Base-by-base conservation (phyloP, 352 stramenopile genomes). In the Peronospora destructor region DNA sequence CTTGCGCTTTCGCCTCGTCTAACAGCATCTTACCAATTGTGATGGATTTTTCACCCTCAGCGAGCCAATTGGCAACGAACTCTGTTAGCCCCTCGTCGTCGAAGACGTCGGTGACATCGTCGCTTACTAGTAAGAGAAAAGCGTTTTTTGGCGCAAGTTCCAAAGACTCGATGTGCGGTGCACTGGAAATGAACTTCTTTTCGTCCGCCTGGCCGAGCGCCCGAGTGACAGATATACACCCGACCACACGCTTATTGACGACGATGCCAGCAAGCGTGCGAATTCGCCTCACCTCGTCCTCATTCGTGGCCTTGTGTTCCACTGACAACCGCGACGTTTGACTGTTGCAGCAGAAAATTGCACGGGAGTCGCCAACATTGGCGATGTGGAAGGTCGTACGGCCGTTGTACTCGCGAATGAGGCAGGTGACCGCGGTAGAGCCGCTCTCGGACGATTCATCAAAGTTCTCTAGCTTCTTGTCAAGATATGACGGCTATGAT, bases 261-360 rank as follows among this genome's bases (percentile, higher is more conserved):
- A 91, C 87, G 49, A 91, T 91, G 29, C 80, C 80, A 43, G 87
- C 78, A 21, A 76, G 64, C 7, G 64, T 76, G 12, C 74, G 76
- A 49, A 91, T 91, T 32, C 80, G 80, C 49, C 68, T 75, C 39
- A 79, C 61, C 47, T 91, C 80, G 61, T 85, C 76, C 43, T 73
- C 66, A 61, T 88, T 89, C 14, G 76, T 85, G 16, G 77, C 77
- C 55, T 85, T 83, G 64, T 89, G 77, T 42, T 91, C 80, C n/a
- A 84, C 71, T 5, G 72, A 76, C 16, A 91, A 57, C 10, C 80
- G 73, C 21, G 65, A 66, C 6, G 75, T 85, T 33, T 59, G 42
- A 29, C 68, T 64, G 43, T 69, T 51, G 19, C 63, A 71, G 47
- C 67, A 85, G 29, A 86, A 70, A 39, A 91, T 73, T 19, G 77